A percentile compares a stretch with the other conserved stretches of the same genome.
Conservation (phyloP, 75 land plant genomes). For the Larix kaempferi region DNA sequence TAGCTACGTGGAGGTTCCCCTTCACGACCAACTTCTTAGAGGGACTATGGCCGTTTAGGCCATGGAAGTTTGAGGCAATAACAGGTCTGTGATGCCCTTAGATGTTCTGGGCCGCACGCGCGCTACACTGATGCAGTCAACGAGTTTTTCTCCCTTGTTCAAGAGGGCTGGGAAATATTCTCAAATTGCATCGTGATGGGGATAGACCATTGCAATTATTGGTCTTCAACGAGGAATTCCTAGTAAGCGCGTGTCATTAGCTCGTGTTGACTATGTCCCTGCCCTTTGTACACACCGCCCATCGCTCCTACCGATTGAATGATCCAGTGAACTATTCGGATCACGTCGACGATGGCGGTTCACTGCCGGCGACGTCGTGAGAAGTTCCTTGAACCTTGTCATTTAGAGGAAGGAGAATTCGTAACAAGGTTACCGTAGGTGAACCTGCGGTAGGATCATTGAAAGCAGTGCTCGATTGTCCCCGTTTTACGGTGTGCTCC, state of each 20-base stretch:
- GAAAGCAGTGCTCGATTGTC: too few relatives aligned
- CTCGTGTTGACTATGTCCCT: conserved; percentile 26
- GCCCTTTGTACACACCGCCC: conserved; percentile 23
- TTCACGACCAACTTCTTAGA: conserved; percentile 45
- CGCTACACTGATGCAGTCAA: conserved; percentile 41
- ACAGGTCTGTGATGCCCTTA: conserved; percentile 77
- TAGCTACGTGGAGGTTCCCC: conserved; percentile 38
- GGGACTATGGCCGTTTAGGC: conserved; percentile 46
- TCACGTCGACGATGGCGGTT: conserved; percentile 21
- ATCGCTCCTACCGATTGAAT: conserved; percentile 30
- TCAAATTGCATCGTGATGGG: conserved; percentile 36
- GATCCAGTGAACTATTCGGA: conserved; percentile 29
- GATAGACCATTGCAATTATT: conserved; percentile 41
- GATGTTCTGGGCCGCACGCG: conserved; percentile 49
- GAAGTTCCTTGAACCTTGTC: too few relatives aligned
- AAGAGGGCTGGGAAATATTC: conserved; percentile 25
- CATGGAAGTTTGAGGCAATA: conserved; percentile 77
- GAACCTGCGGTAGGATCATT: too few relatives aligned
- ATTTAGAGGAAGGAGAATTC: too few relatives aligned
- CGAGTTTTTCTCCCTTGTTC: conserved; percentile 21
- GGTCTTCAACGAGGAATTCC: conserved; percentile 39
- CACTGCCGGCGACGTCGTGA: conserved; percentile 16
- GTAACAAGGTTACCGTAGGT: too few relatives aligned
- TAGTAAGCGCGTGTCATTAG: conserved; percentile 32
- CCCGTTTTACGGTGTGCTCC: too few relatives aligned